These are phyloP conservation scores for Artemisia annua DNA, from an alignment of 129 eudicot genomes.

Conservation along the genomic window DNA sequence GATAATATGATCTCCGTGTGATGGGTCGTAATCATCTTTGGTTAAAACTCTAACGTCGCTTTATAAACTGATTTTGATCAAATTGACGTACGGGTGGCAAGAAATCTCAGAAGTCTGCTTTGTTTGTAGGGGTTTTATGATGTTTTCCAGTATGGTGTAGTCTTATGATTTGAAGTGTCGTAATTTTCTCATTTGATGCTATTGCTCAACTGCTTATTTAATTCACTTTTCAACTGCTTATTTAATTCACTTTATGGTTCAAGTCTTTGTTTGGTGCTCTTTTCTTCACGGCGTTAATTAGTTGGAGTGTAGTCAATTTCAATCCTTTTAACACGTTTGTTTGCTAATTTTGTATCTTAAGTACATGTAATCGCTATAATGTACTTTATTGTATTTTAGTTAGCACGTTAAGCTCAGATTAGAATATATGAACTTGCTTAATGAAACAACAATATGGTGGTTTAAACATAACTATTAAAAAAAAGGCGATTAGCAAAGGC, in stretches of 20 bases:
- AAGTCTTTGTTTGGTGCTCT: neutral
- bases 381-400: neutral
- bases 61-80: neutral
- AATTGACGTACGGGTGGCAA: neutral
- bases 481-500: slow-evolving; percentile 16
- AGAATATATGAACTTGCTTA: slow-evolving; percentile 19
- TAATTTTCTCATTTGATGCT: neutral
- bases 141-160: neutral
- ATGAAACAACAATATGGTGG: slow-evolving; percentile 12
- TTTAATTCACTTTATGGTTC: neutral
- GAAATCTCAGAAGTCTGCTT: neutral
- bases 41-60: neutral
- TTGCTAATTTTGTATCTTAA: neutral
- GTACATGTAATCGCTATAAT: neutral
- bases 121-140: neutral
- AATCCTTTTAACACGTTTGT: neutral
- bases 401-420: slow-evolving; percentile 19
- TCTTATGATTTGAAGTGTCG: neutral
- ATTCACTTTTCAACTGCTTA: neutral
- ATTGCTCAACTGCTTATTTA: neutral
- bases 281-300: neutral
- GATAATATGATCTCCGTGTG: neutral
- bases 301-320: too few species aligned
- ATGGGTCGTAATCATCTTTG: neutral
- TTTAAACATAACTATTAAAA: slow-evolving; percentile 16